Base-by-base conservation (phyloP, 805 yeast species). In the Myxozyma monticola region DNA sequence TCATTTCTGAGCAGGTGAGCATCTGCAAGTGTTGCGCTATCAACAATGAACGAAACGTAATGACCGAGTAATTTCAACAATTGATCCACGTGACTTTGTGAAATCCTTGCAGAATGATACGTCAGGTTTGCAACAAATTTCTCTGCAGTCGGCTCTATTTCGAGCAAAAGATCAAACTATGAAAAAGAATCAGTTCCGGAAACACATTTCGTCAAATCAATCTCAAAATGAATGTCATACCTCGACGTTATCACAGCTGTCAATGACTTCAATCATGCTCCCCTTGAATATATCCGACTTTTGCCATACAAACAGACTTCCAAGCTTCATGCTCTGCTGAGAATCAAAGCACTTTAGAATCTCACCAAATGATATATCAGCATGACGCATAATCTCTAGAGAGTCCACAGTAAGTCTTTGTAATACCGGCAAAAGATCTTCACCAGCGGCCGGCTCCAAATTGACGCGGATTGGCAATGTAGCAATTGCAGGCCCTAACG, bases 281-380 rank as follows among this genome's bases (percentile, higher is more conserved):
- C 33, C 21, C 22, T 36, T 21, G 8, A 18, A 10, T 6, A 26
- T 17, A 9, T 21, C 45, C 15, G 51, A 45, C n/a, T 53, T 42
- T 34, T 53, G 57, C 57, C 57, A 53, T 12, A 44, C 49, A 24
- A 53, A 28, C 22, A 53, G 20, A 41, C 44, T 44, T 7, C 38
- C 39, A 18, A 52, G 33, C 15, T 25, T 31, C 10, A 4, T 10
- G 22, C 10, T 37, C 15, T 21, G 7, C 8, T 15, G n/a, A 12
- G 15, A 10, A 18, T 24, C 18, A 14, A 47, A 17, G 3, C 31
- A 15, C 12, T 29, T 42, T n/a, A 34, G 22, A 26, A 48, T 2
- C 2, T 48, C 49, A 18, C 31, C 33, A n/a, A 48, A 28, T 18
- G n/a, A 12, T 3, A 34, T 10, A 42, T 40, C 29, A 4, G 52